Conservation (phyloP, 805 yeast species). For the Teunomyces gatunensis region DNA sequence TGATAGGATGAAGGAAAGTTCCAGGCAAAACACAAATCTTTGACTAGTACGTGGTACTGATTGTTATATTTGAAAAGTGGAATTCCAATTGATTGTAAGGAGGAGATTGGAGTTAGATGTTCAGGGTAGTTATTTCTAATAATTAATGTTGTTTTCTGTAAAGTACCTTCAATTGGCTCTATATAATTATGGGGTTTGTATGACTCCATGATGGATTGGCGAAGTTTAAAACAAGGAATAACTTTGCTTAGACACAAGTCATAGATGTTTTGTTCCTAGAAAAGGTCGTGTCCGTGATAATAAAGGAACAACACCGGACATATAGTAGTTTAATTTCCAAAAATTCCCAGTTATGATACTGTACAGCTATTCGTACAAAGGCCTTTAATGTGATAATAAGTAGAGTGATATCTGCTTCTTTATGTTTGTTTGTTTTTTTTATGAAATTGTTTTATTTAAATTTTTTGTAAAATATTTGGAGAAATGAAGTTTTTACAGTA, state of each 20-base stretch:
- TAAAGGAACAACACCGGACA: no score
- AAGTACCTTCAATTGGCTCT: neutral
- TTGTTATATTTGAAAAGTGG: constrained; percentile 8
- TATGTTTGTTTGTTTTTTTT: neutral
- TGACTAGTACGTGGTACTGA: constrained; percentile 23
- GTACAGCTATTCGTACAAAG: no score
- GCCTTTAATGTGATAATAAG: no score
- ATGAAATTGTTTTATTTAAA: neutral
- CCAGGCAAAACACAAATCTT: constrained; percentile 34
- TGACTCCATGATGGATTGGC: neutral
- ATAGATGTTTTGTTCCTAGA: neutral
- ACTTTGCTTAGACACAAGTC: neutral
- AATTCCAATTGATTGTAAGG: constrained; percentile 8
- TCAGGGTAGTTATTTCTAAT: neutral
- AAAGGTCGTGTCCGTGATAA: neutral
- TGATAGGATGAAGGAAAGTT: constrained; percentile 44
- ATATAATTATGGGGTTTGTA: neutral
- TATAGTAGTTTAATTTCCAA: no score
- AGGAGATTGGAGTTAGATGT: neutral
- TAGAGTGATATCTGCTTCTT: neutral
- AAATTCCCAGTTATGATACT: no score
- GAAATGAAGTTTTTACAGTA: no score
- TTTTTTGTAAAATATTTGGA: neutral
- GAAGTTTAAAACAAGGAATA: neutral
- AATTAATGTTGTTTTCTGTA: neutral